Percentiles rank a stretch among this genome's conserved stretches.
Conservation (phyloP, 2,329 filamentous ascomycete species). For the Xylaria sp. region DNA sequence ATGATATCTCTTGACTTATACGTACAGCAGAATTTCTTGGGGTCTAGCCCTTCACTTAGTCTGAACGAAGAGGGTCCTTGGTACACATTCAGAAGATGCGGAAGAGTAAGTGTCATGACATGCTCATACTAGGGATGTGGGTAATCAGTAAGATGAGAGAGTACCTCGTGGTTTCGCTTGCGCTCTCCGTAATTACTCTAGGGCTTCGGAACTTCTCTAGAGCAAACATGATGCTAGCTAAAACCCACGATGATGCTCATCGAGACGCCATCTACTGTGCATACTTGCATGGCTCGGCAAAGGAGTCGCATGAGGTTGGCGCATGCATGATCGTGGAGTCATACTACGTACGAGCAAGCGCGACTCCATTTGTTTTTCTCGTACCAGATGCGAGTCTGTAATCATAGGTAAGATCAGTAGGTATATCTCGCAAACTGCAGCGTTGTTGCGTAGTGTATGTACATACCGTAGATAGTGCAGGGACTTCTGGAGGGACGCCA, state of each 20-base stretch:
- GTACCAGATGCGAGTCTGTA: not conserved
- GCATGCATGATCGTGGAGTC: slow-evolving; percentile 22
- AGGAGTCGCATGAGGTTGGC: slow-evolving; percentile 14
- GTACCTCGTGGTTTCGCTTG: not conserved
- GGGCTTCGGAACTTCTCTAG: not conserved
- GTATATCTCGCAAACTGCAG: not conserved
- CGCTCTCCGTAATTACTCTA: not conserved
- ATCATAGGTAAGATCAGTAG: not conserved
- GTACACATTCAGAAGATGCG: not conserved
- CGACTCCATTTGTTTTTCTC: slow-evolving; percentile 7
- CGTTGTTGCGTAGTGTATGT: not conserved
- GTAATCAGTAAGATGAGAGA: slow-evolving; percentile 13
- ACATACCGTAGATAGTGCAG: not conserved
- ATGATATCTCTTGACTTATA: not conserved
- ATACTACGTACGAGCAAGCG: slow-evolving; percentile 6
- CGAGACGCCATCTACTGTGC: not conserved
- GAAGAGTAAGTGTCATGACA: slow-evolving; percentile 6
- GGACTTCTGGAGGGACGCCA: slow-evolving; percentile 24
- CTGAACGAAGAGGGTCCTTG: not conserved
- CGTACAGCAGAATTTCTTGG: not conserved
- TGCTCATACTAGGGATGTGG: not conserved
- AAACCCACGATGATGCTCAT: not conserved
- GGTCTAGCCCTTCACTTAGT: not conserved
- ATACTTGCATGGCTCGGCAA: slow-evolving; percentile 17
- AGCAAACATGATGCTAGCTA: not conserved